Conservation (phyloP, 345 rosid genomes). For the Nasturtium officinale region DNA sequence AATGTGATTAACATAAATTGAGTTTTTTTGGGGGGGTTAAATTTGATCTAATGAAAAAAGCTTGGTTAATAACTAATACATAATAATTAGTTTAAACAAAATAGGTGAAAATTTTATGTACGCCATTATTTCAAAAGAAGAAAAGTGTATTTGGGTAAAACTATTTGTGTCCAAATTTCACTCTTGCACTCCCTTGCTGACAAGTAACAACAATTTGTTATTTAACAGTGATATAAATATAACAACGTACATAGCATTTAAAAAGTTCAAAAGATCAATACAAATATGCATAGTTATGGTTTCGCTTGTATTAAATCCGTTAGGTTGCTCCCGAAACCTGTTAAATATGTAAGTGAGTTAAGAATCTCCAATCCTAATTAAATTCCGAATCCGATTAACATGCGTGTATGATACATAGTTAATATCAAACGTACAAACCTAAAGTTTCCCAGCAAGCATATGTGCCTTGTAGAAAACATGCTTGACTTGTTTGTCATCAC, state of each 20-base stretch:
- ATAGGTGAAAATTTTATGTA: background rate
- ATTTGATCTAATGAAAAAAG: background rate
- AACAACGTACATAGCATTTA: background rate
- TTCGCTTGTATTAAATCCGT: background rate
- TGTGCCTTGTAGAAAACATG: constrained; percentile 47
- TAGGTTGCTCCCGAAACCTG: background rate
- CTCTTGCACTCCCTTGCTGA: background rate
- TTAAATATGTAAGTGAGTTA: background rate
- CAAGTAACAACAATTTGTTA: no score
- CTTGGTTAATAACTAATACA: background rate
- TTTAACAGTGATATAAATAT: background rate
- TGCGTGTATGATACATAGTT: background rate
- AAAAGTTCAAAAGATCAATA: background rate
- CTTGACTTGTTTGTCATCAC: constrained; percentile 48
- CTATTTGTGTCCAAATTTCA: background rate
- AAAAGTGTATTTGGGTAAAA: background rate
- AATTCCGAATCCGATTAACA: background rate
- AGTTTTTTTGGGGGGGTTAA: background rate
- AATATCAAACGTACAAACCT: background rate
- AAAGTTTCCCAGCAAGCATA: constrained; percentile 56
- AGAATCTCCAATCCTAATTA: background rate
- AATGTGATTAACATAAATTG: background rate
- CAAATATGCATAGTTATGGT: background rate
- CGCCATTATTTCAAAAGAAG: background rate
- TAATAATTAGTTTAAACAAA: background rate